These are phyloP conservation scores for Lipomyces starkeyi DNA, from an alignment of 805 yeast species.

Conservation along the genomic window DNA sequence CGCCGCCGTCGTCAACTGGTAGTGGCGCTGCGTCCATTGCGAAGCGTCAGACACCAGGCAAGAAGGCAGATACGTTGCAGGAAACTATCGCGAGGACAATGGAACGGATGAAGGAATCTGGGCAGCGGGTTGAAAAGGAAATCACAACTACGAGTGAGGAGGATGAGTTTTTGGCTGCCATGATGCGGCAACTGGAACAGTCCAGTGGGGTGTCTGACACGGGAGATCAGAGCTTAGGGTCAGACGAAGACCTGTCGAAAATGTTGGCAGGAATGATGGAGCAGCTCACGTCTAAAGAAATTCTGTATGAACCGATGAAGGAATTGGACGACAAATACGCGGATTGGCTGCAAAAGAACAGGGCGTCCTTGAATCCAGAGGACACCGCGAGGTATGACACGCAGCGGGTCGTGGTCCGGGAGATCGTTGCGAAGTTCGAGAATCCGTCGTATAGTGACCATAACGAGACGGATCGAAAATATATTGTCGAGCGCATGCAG, in stretches of 20 bases:
- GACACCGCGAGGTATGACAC: slow-evolving; percentile 60
- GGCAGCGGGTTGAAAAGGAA: slow-evolving; percentile 69
- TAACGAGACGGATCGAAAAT: slow-evolving; percentile 52
- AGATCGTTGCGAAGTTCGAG: slow-evolving; percentile 72
- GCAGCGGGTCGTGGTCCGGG: slow-evolving; percentile 67
- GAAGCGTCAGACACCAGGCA: slow-evolving; percentile 35
- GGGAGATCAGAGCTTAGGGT: slow-evolving; percentile 53
- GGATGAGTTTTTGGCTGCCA: slow-evolving; percentile 63
- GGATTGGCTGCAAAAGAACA: slow-evolving; percentile 65
- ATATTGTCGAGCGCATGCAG: slow-evolving; percentile 65
- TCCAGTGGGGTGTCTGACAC: slow-evolving; percentile 45
- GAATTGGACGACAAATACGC: slow-evolving; percentile 78
- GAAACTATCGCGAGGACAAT: slow-evolving; percentile 80
- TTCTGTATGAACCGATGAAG: slow-evolving; percentile 85
- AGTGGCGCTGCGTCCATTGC: slow-evolving; percentile 19
- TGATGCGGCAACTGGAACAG: slow-evolving; percentile 64
- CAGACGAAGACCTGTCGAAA: slow-evolving; percentile 65
- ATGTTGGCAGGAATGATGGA: slow-evolving; percentile 74
- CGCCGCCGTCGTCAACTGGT: not conserved
- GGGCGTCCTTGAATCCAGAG: slow-evolving; percentile 51
- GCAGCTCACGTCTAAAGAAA: slow-evolving; percentile 82
- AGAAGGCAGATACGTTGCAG: slow-evolving; percentile 54
- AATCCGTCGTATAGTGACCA: slow-evolving; percentile 63
- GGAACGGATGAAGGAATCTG: slow-evolving; percentile 76
- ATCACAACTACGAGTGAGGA: slow-evolving; percentile 48